Evolutionary conservation across 441 rosid genomes (phyloP).

Genomic region (Flueggea neowawraea): DNA sequence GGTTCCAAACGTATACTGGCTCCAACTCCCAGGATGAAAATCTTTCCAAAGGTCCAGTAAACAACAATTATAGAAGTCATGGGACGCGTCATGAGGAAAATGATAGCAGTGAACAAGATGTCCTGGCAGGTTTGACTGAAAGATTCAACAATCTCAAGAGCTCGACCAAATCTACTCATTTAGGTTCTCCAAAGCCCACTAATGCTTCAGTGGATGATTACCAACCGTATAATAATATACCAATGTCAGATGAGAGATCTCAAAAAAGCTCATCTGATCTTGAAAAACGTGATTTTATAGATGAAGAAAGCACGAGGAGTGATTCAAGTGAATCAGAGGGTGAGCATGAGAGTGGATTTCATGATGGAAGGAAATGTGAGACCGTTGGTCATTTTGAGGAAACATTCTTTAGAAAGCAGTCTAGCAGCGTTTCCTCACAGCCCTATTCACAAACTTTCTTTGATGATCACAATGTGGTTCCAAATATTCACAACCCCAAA

Average conservation of each 20-base stretch:
- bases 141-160: constrained; percentile 25
- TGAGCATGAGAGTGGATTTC: constrained; percentile 20
- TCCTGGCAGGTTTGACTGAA: constrained; percentile 24
- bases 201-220: constrained; percentile 21
- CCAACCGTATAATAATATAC: constrained; percentile 21
- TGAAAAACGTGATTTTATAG: constrained; percentile 17
- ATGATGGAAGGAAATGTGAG: constrained; percentile 21
- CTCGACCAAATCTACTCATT: constrained; percentile 12
- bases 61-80: constrained; percentile 23
- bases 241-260: constrained; percentile 26
- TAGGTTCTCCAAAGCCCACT: constrained; percentile 29
- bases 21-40: constrained; percentile 30
- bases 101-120: constrained; percentile 28
- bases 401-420: constrained; percentile 30
- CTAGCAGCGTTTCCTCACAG: constrained; percentile 31
- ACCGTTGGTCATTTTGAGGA: constrained; percentile 30
- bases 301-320: constrained; percentile 33
- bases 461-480: constrained; percentile 33
- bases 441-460: constrained; percentile 27
- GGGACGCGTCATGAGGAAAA: constrained; percentile 26
- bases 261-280: constrained; percentile 31
- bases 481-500: constrained; percentile 20
- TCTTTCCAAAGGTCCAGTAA: constrained; percentile 25
- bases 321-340: constrained; percentile 36
- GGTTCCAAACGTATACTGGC: constrained; percentile 22